Percentiles rank a stretch among this genome's conserved stretches.
Evolutionary conservation across 805 yeast species (phyloP).

Genomic region (Saturnispora mendoncae): DNA sequence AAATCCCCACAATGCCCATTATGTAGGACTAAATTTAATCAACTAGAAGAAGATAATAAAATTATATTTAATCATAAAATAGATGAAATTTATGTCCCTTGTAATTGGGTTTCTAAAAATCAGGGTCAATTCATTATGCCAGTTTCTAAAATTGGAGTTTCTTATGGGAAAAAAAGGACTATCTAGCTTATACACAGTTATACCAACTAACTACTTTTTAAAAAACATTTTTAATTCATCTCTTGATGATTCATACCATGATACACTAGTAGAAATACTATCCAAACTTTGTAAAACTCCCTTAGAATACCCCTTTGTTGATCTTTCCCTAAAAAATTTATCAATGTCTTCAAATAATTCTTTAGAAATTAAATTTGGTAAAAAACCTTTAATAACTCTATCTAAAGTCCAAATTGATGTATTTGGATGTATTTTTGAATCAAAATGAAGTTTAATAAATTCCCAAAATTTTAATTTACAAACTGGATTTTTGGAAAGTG

Average conservation of each 20-base stretch:
- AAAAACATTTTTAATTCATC: constrained; percentile 36
- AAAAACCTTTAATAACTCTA: constrained; percentile 28
- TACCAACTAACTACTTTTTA: background rate
- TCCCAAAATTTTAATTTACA: constrained; percentile 40
- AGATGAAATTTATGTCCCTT: background rate
- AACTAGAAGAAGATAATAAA: constrained; percentile 15
- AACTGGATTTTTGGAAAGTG: constrained; percentile 38
- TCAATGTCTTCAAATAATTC: constrained; percentile 31
- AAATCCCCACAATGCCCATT: constrained; percentile 73
- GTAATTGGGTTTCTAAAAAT: background rate
- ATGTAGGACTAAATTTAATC: constrained; percentile 38
- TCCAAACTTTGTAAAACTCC: constrained; percentile 50
- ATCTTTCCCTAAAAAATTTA: constrained; percentile 37
- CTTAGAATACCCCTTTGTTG: constrained; percentile 49
- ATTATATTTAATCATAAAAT: background rate
- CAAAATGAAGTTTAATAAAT: constrained; percentile 42
- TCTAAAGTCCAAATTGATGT: constrained; percentile 32
- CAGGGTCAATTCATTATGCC: constrained; percentile 3
- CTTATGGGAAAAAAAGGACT: too few species aligned
- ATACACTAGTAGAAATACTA: constrained; percentile 38
- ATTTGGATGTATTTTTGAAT: constrained; percentile 29
- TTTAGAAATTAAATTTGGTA: constrained; percentile 29
- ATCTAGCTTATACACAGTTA: too few species aligned
- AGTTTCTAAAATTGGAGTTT: too few species aligned
- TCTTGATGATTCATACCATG: constrained; percentile 43